Percentiles rank a stretch among this genome's conserved stretches.
These are phyloP conservation scores for Diaporthe humulicola DNA, from an alignment of 2,329 filamentous ascomycete genomes.

Conservation along the genomic window DNA sequence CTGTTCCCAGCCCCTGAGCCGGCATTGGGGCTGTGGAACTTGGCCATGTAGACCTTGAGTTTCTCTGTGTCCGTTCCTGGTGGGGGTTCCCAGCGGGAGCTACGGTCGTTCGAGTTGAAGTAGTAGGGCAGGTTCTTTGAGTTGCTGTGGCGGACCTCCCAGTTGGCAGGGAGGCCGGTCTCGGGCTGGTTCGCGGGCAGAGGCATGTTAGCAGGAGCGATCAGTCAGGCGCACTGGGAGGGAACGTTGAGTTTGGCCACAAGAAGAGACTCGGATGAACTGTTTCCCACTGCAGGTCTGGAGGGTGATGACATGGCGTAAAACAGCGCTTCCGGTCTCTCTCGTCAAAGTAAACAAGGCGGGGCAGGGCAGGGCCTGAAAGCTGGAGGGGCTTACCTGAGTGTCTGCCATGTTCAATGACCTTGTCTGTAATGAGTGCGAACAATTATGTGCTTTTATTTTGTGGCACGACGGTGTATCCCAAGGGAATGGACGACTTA, in stretches of 20 bases:
- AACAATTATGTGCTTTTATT: not conserved
- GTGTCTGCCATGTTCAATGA: constrained; percentile 36
- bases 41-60: constrained; percentile 94
- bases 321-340: not conserved
- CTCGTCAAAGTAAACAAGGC: constrained; percentile 24
- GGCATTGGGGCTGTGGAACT: constrained; percentile 78
- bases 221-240: not conserved
- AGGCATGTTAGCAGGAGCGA: constrained; percentile 9
- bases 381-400: constrained; percentile 31
- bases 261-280: not conserved
- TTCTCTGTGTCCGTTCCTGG: constrained; percentile 89
- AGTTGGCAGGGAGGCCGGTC: constrained; percentile 84
- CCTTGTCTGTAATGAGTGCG: constrained; percentile 1
- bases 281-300: not conserved
- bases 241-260: not conserved
- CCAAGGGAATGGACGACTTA: constrained; percentile 11
- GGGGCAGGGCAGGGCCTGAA: not conserved
- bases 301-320: not conserved
- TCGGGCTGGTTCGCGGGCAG: constrained; percentile 65
- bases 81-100: constrained; percentile 96
- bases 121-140: constrained; percentile 99
- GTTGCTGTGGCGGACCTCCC: constrained; percentile 98
- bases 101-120: constrained; percentile 89
- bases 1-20: constrained; percentile 55
- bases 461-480: not conserved